Base-by-base conservation (phyloP, 495 filamentous ascomycete species). In the Jackrogersella minutella region DNA sequence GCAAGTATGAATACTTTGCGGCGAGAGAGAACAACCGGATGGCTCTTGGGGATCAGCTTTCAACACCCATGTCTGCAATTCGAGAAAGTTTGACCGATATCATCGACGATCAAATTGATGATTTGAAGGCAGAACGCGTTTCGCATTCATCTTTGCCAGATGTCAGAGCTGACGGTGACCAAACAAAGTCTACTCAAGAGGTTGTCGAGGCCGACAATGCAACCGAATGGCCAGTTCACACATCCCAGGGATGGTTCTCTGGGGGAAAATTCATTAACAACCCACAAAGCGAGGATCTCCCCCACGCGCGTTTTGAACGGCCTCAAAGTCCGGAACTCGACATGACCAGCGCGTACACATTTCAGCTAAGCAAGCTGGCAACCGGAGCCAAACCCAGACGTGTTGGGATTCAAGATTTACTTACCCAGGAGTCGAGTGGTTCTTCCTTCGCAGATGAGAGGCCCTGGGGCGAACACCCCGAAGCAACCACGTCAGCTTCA, bases 291-390 rank as follows among this genome's bases (percentile, higher is more conserved):
- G 53, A 68, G 37, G 69, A 73, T n/a, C 33, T 58, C 17, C 37
- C 62, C 17, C 22, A 3, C 21, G 2, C 54, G 5, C 43, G 16
- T 14, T 5, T n/a, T 13, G 64, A 67, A 34, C 47, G 50, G 5
- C 19, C 31, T 16, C 63, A 51, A 17, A 64, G 68, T 34, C 69
- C 69, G 16, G 72, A 74, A 37, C 57, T 74, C 22, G 77, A 80
- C 52, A 77, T 79, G 74, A 77, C 78, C 11, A 78, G 76, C 49
- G 78, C 78, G 9, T 75, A 76, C 33, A 67, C 40, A 13, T 79
- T 70, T 49, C 77, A 78, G 22, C 62, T 73, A 21, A 77, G 75
- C 58, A 78, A 78, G 65, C 64, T 70, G 33, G 64, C 68, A 17
- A 50, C 54, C 30, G 66, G 64, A 19, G 53, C 22, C 24, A 56